Evolutionary conservation across 1,139 yeast species (phyloP), one percentile per base, ranked within the genome.

Genomic region (Hemisphaericaspora xylofermentans): DNA sequence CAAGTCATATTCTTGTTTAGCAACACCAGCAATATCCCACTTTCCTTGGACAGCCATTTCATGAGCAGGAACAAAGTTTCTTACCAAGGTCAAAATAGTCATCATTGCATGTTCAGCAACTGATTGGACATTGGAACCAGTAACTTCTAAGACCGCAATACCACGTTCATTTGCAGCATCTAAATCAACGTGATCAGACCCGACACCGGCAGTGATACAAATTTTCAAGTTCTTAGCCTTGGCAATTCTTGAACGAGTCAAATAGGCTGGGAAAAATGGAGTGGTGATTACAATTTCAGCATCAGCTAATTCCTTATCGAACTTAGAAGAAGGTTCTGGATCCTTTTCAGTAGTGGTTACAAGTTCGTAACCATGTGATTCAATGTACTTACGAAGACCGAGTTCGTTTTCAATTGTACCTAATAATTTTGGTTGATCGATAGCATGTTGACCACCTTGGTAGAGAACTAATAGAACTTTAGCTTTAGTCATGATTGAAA

Each of bases 241-340:
- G 39, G 66, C 80, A 49, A 86, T 73, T 54, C 94, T 73, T 53
- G 80, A 83, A 45, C 70, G 69, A 40, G 84, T 79, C 57, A 86
- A 71, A 63, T 86, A 86, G 26, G 84, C 94, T 7, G 95, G 95
- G 68, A 77, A 88, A 73, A 86, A 86, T 3, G 95, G 95, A 19
- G 93, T 84, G 40, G 93, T 82, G 63, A 86, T 85, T 55, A 86
- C 76, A 42, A 86, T 68, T 52, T 86, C 94, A 5, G 91, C 85
- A 18, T 45, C 44, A 12, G 38, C 36, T 56, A 85, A 74, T 48
- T 84, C 74, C 56, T 74, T 69, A 61, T 85, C 94, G 40, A 85
- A 76, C 30, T 61, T 72, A 1, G 85, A 75, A 51, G 64, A 50
- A 17, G 63, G 63, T 38, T 68, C 72, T n/a, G 86, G 86, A 43